Conservation (phyloP, 805 yeast genomes). For the Saccharomycopsis synnaedendra region DNA sequence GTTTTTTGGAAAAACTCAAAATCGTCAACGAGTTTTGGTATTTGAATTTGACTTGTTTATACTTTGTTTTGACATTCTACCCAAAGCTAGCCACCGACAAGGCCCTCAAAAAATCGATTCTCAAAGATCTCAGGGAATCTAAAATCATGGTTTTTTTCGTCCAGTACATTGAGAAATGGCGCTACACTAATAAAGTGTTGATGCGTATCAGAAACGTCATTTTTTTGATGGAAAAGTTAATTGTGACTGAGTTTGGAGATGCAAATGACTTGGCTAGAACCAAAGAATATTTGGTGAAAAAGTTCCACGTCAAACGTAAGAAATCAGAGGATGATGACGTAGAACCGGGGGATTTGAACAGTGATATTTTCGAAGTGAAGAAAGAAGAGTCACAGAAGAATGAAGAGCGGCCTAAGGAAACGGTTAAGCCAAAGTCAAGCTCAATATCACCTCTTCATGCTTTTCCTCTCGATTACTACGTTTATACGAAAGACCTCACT, state of each 20-base stretch:
- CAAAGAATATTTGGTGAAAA: conserved; percentile 34
- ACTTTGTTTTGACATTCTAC: conserved; percentile 7
- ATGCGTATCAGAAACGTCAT: conserved; percentile 49
- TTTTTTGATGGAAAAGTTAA: conserved; percentile 38
- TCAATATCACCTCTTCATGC: conserved; percentile 27
- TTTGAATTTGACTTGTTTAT: conserved; percentile 9
- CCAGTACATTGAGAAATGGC: conserved; percentile 51
- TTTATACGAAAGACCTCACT: conserved; percentile 62
- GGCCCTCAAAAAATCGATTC: conserved; percentile 6
- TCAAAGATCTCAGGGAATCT: conserved; percentile 20
- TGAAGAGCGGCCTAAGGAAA: conserved; percentile 25
- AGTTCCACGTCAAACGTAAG: conserved; percentile 25
- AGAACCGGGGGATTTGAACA: neutral
- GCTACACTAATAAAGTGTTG: conserved; percentile 36
- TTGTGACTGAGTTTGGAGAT: conserved; percentile 56
- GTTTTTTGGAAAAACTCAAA: conserved; percentile 5
- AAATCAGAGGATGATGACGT: neutral
- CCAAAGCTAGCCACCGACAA: neutral
- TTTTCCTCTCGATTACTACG: conserved; percentile 77
- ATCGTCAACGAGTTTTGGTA: conserved; percentile 12
- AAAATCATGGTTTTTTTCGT: conserved; percentile 35
- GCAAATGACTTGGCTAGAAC: conserved; percentile 27
- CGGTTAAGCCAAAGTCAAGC: conserved; percentile 11
- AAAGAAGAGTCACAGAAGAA: conserved; percentile 39
- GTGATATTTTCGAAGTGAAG: neutral